A percentile compares a stretch with the other conserved stretches of the same genome.
Conservation (phyloP, 176 grass and related monocot species). For the Musa schizocarpa region DNA sequence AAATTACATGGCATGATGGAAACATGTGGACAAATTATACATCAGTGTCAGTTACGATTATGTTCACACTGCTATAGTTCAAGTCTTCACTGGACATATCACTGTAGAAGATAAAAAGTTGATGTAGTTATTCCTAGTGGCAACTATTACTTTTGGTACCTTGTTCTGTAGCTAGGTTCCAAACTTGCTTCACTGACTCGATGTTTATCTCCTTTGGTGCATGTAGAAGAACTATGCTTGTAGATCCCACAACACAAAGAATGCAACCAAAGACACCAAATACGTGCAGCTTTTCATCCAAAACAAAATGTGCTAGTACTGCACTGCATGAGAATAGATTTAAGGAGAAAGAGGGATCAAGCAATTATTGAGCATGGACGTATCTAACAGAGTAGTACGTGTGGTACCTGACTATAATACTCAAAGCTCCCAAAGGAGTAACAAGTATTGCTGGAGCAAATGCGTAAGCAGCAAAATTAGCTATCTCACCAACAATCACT, state of each 20-base stretch:
- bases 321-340: slow-evolving; percentile 13
- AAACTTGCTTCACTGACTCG: slow-evolving; percentile 15
- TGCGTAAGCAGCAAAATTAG: slow-evolving; percentile 26
- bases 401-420: slow-evolving; percentile 15
- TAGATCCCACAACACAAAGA: slow-evolving; percentile 22
- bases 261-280: slow-evolving; percentile 24
- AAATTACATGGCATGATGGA: background rate
- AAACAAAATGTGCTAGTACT: slow-evolving; percentile 22
- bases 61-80: too few species aligned
- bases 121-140: background rate
- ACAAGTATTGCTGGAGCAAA: slow-evolving; percentile 27
- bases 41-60: too few species aligned
- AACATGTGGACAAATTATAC: too few species aligned
- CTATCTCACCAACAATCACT: slow-evolving; percentile 24
- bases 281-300: slow-evolving; percentile 20
- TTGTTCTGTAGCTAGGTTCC: slow-evolving; percentile 17
- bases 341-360: background rate
- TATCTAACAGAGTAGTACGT: background rate
- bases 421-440: slow-evolving; percentile 24
- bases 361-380: background rate
- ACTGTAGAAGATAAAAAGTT: background rate
- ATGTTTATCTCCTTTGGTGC: slow-evolving; percentile 9
- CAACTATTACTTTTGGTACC: background rate
- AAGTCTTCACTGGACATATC: background rate
- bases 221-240: slow-evolving; percentile 17